Conservation (phyloP, 306 rosid genomes). For the Glycyrrhiza uralensis region DNA sequence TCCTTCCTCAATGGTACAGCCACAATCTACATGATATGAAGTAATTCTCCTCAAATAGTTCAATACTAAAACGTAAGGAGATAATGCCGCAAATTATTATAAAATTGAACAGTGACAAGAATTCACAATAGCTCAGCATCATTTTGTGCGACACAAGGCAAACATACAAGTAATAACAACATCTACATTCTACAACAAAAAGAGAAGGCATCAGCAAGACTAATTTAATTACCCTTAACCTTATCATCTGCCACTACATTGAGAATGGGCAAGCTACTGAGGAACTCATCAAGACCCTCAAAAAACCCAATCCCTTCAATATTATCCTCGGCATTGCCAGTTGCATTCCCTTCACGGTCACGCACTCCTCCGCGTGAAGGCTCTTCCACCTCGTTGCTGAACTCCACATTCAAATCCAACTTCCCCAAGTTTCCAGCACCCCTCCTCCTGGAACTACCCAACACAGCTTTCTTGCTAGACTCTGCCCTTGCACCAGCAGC, state of each 20-base stretch:
- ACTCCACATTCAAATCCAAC: constrained; percentile 94
- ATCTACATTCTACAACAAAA: constrained; percentile 39
- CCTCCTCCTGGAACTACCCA: constrained; percentile 47
- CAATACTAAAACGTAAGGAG: constrained; percentile 12
- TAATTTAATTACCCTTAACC: constrained; percentile 60
- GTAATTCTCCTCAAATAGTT: constrained; percentile 21
- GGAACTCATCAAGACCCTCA: constrained; percentile 94
- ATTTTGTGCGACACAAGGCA: constrained; percentile 11
- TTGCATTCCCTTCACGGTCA: constrained; percentile 46
- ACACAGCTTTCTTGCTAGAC: constrained; percentile 42
- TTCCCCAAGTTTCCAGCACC: constrained; percentile 66
- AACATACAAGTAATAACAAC: constrained; percentile 34
- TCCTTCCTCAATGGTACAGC: constrained; percentile 23
- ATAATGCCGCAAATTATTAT: constrained; percentile 33
- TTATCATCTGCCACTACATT: constrained; percentile 79
- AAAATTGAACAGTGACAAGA: constrained; percentile 26
- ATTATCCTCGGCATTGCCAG: constrained; percentile 65
- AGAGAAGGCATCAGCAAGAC: constrained; percentile 35
- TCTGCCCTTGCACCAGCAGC: constrained; percentile 41
- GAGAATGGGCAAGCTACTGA: constrained; percentile 82
- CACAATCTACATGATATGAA: constrained; percentile 15
- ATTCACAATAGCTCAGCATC: constrained; percentile 28
- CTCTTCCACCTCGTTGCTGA: constrained; percentile 84
- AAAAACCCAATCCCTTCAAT: constrained; percentile 80
- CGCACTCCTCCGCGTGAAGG: constrained; percentile 32